These are phyloP conservation scores for Talaromyces adpressus DNA, from an alignment of 495 filamentous ascomycete species.

Conservation along the genomic window DNA sequence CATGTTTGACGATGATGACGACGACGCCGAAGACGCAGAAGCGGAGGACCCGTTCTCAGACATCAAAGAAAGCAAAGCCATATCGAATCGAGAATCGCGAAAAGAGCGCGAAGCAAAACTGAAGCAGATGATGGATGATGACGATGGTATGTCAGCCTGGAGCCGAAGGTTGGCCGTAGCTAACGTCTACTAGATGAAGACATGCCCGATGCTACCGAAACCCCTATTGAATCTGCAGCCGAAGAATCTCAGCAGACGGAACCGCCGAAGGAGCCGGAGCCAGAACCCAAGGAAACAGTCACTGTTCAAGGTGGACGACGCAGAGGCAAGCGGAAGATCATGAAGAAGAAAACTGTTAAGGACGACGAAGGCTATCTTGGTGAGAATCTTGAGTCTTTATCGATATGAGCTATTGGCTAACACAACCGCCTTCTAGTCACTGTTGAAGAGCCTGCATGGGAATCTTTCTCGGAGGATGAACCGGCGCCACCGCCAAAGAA, in stretches of 20 bases:
- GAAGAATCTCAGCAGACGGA: conserved; percentile 29
- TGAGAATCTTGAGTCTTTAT: conserved; percentile 32
- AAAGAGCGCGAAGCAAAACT: conserved; percentile 68
- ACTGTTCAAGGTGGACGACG: conserved; percentile 57
- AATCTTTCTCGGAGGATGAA: conserved; percentile 93
- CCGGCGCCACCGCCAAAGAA: conserved; percentile 58
- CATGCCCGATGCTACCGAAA: conserved; percentile 34
- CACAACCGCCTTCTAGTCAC: conserved; percentile 57
- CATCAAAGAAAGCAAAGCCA: conserved; percentile 26
- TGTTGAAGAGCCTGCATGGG: conserved; percentile 81
- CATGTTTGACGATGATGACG: conserved; percentile 14
- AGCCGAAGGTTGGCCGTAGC: neutral
- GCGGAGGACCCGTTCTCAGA: conserved; percentile 54
- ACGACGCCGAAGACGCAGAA: conserved; percentile 48
- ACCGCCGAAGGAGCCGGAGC: conserved; percentile 42
- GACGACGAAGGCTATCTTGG: conserved; percentile 93
- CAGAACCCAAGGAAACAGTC: conserved; percentile 37
- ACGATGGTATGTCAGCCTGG: conserved; percentile 36
- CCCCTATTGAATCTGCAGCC: conserved; percentile 14
- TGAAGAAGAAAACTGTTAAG: conserved; percentile 82
- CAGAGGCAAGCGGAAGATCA: conserved; percentile 73
- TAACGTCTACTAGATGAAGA: conserved; percentile 30
- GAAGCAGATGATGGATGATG: conserved; percentile 82
- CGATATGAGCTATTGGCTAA: neutral
- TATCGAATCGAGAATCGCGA: conserved; percentile 45